These are phyloP conservation scores for Entomortierella beljakovae DNA, from an alignment of 192 early-diverging fungal species.

Conservation along the genomic window DNA sequence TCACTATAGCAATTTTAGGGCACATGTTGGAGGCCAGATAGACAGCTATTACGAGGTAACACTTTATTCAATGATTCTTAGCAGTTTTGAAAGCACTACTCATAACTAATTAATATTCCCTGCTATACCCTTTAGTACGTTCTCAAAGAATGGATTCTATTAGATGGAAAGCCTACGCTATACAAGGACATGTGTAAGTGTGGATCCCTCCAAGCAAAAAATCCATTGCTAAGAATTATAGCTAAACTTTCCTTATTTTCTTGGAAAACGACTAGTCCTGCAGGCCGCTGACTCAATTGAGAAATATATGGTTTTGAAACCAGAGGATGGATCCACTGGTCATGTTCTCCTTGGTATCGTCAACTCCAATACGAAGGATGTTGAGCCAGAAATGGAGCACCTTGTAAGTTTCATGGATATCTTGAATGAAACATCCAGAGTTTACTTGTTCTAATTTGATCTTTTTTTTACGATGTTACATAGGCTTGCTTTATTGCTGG, in stretches of 20 bases:
- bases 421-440: not conserved
- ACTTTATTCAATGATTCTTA: no score
- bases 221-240: not conserved
- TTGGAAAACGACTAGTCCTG: conserved; percentile 27
- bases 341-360: conserved; percentile 36
- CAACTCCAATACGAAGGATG: not conserved
- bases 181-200: conserved; percentile 51
- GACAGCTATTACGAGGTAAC: conserved; percentile 73
- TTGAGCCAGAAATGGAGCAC: conserved; percentile 46
- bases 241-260: not conserved
- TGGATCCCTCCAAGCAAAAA: not conserved
- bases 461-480: conserved; percentile 28
- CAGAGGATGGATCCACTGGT: conserved; percentile 14
- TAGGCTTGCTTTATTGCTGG: conserved; percentile 70
- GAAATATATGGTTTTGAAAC: conserved; percentile 39
- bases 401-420: conserved; percentile 20
- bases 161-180: conserved; percentile 42
- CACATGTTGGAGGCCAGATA: conserved; percentile 61
- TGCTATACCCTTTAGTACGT: conserved; percentile 51
- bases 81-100: no score
- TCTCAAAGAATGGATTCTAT: conserved; percentile 65
- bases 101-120: not conserved
- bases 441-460: conserved; percentile 9
- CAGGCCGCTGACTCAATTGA: conserved; percentile 31
- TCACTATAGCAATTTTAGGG: conserved; percentile 10